phyloP scores from a whole-genome alignment of 441 rosid genomes.

The Rhodomyrtus psidioides region DNA sequence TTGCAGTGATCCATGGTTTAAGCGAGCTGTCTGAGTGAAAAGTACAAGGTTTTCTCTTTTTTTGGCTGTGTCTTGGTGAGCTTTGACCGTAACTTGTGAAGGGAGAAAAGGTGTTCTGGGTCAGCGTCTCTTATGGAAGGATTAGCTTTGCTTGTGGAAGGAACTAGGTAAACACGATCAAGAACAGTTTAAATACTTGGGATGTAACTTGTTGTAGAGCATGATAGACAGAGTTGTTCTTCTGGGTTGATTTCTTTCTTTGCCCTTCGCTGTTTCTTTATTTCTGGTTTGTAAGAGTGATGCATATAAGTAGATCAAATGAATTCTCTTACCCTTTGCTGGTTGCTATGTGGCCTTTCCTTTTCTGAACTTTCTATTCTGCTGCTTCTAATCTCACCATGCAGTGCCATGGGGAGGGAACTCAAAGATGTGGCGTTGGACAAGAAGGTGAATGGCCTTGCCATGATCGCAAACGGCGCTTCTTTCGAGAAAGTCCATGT shows the following conservation, averaged over 20 bases:
- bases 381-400: neutral
- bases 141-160: neutral
- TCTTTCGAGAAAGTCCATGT: slow-evolving; percentile 33
- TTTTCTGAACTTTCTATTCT: neutral
- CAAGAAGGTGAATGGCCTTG: slow-evolving; percentile 38
- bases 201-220: neutral
- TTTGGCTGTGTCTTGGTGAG: neutral
- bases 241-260: neutral
- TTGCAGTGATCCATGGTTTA: neutral
- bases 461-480: slow-evolving; percentile 14
- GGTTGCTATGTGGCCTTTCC: neutral
- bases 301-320: neutral
- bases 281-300: neutral
- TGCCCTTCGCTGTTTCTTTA: neutral
- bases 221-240: neutral
- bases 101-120: neutral
- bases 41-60: neutral
- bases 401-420: slow-evolving; percentile 85
- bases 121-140: neutral
- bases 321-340: neutral
- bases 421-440: slow-evolving; percentile 52
- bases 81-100: neutral
- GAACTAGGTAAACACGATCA: neutral
- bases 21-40: neutral
- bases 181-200: neutral